Base-by-base conservation (phyloP, 208 protist genomes). In the Strigomonas culicis region DNA sequence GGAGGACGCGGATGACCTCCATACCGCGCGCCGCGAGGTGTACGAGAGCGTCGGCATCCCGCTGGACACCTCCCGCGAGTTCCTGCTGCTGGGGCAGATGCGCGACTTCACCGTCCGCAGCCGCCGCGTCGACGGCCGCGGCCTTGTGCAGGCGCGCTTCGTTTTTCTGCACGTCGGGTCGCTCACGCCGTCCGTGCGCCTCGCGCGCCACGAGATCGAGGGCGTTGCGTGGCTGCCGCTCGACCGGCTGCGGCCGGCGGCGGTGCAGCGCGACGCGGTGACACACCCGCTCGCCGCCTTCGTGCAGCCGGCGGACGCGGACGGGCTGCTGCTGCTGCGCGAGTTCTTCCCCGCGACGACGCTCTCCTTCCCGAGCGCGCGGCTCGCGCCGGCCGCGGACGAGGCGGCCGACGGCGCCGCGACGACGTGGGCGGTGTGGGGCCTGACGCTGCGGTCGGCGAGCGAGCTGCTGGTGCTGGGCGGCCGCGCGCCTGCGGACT, bases 141-240 rank as follows among this genome's bases (percentile, higher is more conserved):
- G 71, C 7, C 51, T 77, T 2, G 80, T 90, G 56, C 84, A 91
- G 69, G 67, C 82, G 0, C 82, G 85, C 21, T 94, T 92, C 68
- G 82, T 94, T 0, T 91, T 86, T 63, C 57, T 94, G 15, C 84
- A 94, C 62, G 78, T 84, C 0, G 84, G 85, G 1, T 80, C 80
- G 25, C 59, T 87, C 50, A 80, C 84, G 13, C 88, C 84, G n/a
- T 75, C 79, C 1, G 68, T 85, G 57, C 60, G 46, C 28, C 39
- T 86, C 63, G 75, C 77, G 2, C 28, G 56, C 1, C 79, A 88
- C 61, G 66, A 75, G 43, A 79, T 94, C 52, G 82, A 80, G 50
- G 66, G 73, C 22, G 75, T 77, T 31, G 75, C 71, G 71, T 94
- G 88, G 85, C 56, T 88, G 51, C 79, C 88, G 52, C 63, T 94